Conservation (phyloP, 352 stramenopile species). For the Lagenidium giganteum region DNA sequence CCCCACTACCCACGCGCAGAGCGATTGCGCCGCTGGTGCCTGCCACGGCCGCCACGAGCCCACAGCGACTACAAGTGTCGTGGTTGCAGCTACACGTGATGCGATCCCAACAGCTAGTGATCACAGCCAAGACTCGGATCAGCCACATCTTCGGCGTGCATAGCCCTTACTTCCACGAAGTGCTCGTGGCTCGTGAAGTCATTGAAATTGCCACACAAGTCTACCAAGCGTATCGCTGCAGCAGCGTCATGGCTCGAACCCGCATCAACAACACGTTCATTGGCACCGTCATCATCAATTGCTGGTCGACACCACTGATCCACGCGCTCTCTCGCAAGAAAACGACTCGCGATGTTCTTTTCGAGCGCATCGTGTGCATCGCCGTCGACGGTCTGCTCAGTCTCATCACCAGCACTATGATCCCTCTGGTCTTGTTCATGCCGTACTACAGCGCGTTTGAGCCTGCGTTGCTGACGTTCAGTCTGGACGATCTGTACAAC, state of each 20-base stretch:
- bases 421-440: constrained; percentile 13
- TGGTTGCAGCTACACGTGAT: too few relatives aligned
- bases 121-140: too few relatives aligned
- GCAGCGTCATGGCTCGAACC: constrained; percentile 2
- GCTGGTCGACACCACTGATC: constrained; percentile 17
- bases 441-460: constrained; percentile 8
- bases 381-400: constrained; percentile 12
- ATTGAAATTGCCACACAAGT: constrained; percentile 11
- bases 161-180: constrained; percentile 8
- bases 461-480: neutral
- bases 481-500: constrained; percentile 1
- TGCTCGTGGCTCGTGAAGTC: constrained; percentile 3
- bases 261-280: constrained; percentile 17
- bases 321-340: constrained; percentile 1
- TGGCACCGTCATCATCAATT: constrained; percentile 7
- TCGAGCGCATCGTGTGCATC: constrained; percentile 16
- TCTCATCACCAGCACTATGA: constrained; percentile 7
- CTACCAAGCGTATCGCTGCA: constrained; percentile 19
- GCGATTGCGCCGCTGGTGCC: too few relatives aligned
- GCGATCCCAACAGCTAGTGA: too few relatives aligned
- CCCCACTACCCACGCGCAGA: too few relatives aligned
- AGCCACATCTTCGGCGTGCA: constrained; percentile 12
- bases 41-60: too few relatives aligned
- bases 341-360: neutral
- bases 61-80: too few relatives aligned